Base-by-base conservation (phyloP, 225 moss, liverwort and hornwort species). In the Marchantia polymorpha region DNA sequence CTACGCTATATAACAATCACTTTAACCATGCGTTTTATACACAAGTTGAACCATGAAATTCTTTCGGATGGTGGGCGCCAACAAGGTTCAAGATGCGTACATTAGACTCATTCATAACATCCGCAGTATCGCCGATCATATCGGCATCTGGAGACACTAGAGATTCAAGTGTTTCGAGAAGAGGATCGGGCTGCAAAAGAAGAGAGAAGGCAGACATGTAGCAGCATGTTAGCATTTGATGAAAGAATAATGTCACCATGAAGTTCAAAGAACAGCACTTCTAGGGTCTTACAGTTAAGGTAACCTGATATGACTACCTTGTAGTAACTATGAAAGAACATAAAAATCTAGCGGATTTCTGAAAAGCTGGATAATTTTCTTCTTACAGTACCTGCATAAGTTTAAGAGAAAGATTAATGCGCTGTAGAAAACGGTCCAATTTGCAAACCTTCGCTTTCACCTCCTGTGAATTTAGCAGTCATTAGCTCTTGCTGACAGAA, bases 381-480 rank as follows among this genome's bases (percentile, higher is more conserved):
- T 9, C 53, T 0, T 17, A 72, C 26, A 60, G 51, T 87, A 88
- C 93, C 84, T 92, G 92, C 92, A 93, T 92, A 84, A 90, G 92
- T 85, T 92, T 93, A 29, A 93, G 75, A 7, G 93, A 93, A 26
- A 93, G 89, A 82, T 87, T 93, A 30, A 93, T 93, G 2, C 93
- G 90, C 77, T 93, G 90, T 77, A 91, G 66, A 68, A 83, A 86
- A 3, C 87, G 87, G 84, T 93, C 93, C 61, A 93, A 85, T 79
- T 88, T 90, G 83, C 92, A 89, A 80, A 93, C 93, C 86, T 90
- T 93, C 8, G 82, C 89, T 81, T 88, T 74, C 29, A 92, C 87
- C 79, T 89, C 92, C 85, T 90, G 88, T 79, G 15, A 49, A 72
- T 49, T 56, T 46, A 19, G 19, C 3, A 10, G 31, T 31, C 23